Evolutionary conservation across 2,329 filamentous ascomycete genomes (phyloP).

Genomic region (Penicillium sp.): DNA sequence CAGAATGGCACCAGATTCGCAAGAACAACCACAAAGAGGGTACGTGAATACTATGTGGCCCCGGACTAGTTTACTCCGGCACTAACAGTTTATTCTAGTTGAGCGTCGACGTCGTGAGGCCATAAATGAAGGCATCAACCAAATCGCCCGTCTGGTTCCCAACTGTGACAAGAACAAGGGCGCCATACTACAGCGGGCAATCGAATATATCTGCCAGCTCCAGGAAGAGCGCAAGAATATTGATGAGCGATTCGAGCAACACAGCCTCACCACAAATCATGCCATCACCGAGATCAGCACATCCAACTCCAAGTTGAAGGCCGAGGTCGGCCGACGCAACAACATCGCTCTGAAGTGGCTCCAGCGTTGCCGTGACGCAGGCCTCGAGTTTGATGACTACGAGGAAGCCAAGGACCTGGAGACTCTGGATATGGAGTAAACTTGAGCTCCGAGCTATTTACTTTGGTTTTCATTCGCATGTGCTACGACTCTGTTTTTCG

Average conservation of each 20-base stretch:
- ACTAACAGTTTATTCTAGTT: constrained; percentile 55
- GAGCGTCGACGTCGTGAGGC: constrained; percentile 95
- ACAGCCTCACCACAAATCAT: constrained; percentile 46
- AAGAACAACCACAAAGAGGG: constrained; percentile 99
- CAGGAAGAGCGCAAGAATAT: constrained; percentile 48
- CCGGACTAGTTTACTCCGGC: background rate
- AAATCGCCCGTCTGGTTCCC: constrained; percentile 94
- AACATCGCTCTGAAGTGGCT: constrained; percentile 60
- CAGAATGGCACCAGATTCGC: constrained; percentile 96
- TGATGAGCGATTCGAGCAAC: constrained; percentile 43
- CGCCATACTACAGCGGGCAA: constrained; percentile 88
- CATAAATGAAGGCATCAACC: constrained; percentile 98
- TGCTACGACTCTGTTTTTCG: constrained; percentile 25
- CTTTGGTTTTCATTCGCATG: constrained; percentile 16
- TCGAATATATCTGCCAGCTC: constrained; percentile 90
- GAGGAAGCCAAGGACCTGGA: constrained; percentile 45
- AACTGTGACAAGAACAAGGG: constrained; percentile 99
- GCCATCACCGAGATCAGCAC: constrained; percentile 80
- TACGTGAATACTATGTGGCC: constrained; percentile 43
- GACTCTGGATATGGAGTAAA: constrained; percentile 37
- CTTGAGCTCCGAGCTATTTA: constrained; percentile 2
- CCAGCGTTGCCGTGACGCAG: constrained; percentile 47
- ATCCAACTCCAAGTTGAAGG: constrained; percentile 93
- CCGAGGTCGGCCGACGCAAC: constrained; percentile 81
- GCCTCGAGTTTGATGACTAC: constrained; percentile 51